A percentile compares a stretch with the other conserved stretches of the same genome.
phyloP scores from a whole-genome alignment of 371 early-diverging fungal species.

The Aphelidium insulamus region DNA sequence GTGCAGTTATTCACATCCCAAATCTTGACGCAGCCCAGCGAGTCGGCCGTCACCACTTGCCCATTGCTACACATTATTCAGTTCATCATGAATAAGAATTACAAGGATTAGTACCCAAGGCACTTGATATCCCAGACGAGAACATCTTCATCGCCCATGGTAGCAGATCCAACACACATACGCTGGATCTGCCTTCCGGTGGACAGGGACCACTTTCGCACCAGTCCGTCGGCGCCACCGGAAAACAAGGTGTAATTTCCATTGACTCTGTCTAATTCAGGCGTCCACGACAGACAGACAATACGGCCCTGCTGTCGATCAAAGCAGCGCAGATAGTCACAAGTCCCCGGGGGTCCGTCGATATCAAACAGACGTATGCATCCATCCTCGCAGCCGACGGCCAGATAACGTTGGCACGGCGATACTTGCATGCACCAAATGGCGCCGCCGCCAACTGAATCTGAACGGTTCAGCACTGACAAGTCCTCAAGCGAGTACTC shows the following conservation, averaged over 20 bases:
- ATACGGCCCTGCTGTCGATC: constrained; percentile 32
- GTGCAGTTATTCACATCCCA: constrained; percentile 55
- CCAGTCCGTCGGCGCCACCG: constrained; percentile 59
- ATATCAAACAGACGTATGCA: constrained; percentile 64
- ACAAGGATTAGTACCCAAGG: too few species aligned
- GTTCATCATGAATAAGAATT: too few species aligned
- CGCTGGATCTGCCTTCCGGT: constrained; percentile 14
- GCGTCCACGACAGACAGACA: constrained; percentile 1
- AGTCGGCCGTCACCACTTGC: constrained; percentile 70
- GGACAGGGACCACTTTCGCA: constrained; percentile 43
- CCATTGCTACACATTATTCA: constrained; percentile 25
- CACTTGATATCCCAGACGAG: too few species aligned
- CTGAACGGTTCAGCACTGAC: too few species aligned
- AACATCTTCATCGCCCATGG: too few species aligned
- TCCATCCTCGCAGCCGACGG: constrained; percentile 86
- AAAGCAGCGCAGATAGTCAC: constrained; percentile 37
- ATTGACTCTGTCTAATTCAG: too few species aligned
- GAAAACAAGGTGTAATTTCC: constrained; percentile 52
- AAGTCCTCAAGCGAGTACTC: too few species aligned
- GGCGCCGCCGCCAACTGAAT: too few species aligned
- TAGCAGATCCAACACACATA: too few species aligned
- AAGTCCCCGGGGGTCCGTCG: constrained; percentile 32
- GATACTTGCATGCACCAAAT: constrained; percentile 81
- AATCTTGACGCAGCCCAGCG: constrained; percentile 64
- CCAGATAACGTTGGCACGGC: constrained; percentile 44